phyloP scores from a whole-genome alignment of 192 early-diverging fungal species.

The Podila epicladia region DNA sequence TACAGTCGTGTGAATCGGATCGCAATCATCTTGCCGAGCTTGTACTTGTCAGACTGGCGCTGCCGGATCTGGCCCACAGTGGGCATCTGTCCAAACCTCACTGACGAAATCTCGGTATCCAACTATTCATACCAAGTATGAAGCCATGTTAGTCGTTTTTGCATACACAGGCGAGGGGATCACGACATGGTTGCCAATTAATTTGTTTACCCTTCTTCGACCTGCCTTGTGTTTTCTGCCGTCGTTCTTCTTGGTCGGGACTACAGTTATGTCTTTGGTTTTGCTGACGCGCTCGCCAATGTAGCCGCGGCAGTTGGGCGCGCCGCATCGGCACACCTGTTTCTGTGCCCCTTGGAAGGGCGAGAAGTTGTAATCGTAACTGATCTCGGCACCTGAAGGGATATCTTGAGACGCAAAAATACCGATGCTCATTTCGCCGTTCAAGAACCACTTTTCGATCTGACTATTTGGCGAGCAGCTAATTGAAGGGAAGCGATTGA shows the following conservation, averaged over 20 bases:
- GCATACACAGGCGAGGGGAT: no score
- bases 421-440: slow-evolving; percentile 79
- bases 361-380: slow-evolving; percentile 87
- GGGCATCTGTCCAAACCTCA: background rate
- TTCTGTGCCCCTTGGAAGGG: slow-evolving; percentile 66
- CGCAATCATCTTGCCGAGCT: background rate
- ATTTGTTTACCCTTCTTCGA: no score
- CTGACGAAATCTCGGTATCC: no score
- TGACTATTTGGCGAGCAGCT: slow-evolving; percentile 88
- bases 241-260: no score
- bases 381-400: slow-evolving; percentile 69
- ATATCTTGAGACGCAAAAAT: slow-evolving; percentile 82
- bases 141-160: no score
- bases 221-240: no score
- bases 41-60: slow-evolving; percentile 5
- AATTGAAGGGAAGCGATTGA: background rate
- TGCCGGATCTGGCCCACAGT: background rate
- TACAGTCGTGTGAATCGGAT: background rate
- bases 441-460: slow-evolving; percentile 88
- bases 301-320: slow-evolving; percentile 71
- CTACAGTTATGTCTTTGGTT: no score
- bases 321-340: slow-evolving; percentile 78
- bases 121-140: no score
- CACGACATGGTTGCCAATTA: no score
- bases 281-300: slow-evolving; percentile 56